phyloP scores from a whole-genome alignment of 345 rosid genomes.

The Citrus glauca region DNA sequence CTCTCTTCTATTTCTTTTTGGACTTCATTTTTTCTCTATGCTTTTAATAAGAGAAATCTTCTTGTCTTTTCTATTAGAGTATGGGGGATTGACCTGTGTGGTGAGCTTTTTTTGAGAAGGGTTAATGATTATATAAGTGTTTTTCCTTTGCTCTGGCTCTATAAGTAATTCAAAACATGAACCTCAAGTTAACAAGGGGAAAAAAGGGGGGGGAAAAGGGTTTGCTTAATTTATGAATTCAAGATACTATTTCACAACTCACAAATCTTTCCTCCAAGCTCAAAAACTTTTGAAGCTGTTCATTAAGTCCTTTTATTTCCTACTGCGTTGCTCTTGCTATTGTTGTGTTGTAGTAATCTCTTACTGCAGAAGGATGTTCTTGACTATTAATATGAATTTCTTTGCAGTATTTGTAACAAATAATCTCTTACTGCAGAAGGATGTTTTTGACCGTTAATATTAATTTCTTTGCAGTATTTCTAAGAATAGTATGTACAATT shows the following conservation, averaged over 20 bases:
- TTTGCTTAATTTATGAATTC: background rate
- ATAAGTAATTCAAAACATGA: background rate
- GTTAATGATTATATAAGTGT: background rate
- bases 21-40: background rate
- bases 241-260: background rate
- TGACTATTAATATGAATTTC: background rate
- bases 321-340: background rate
- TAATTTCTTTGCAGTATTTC: slow-evolving; percentile 55
- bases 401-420: slow-evolving; percentile 43
- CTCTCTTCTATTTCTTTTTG: background rate
- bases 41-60: background rate
- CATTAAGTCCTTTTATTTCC: background rate
- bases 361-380: background rate
- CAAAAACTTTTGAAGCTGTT: background rate
- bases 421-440: background rate
- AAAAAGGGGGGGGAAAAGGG: background rate
- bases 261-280: background rate
- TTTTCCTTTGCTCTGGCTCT: background rate
- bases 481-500: slow-evolving; percentile 73
- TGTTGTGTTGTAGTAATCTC: background rate
- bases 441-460: background rate
- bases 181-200: background rate
- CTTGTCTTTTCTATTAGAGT: background rate
- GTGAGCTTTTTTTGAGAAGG: background rate
- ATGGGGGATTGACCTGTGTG: background rate